Conservation (phyloP, 768 basidiomycete genomes). For the Mycena indigotica region DNA sequence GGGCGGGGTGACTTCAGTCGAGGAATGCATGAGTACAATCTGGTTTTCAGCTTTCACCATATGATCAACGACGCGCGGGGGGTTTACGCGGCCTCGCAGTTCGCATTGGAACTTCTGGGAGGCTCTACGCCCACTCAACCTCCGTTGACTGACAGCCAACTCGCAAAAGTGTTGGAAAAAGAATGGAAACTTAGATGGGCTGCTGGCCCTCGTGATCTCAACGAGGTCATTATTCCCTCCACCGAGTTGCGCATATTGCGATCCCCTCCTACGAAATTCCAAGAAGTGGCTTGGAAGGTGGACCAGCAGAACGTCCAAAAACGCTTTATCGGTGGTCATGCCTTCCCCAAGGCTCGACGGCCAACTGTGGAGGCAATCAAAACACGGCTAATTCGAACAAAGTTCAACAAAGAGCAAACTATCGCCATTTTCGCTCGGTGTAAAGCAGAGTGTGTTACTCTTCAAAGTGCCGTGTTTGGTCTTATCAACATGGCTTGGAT, state of each 20-base stretch:
- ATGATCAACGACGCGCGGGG: constrained; percentile 64
- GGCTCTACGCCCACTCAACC: constrained; percentile 5
- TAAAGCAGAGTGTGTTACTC: constrained; percentile 20
- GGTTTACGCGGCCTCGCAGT: constrained; percentile 53
- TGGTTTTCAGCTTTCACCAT: constrained; percentile 55
- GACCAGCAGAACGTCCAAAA: constrained; percentile 12
- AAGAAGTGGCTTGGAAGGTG: constrained; percentile 17
- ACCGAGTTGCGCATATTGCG: neutral
- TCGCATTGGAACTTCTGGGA: constrained; percentile 52
- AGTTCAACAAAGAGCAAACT: constrained; percentile 14
- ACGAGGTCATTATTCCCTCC: neutral
- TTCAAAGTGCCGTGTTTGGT: constrained; percentile 18
- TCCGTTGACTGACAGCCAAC: constrained; percentile 9
- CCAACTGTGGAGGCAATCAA: neutral
- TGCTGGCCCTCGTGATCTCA: neutral
- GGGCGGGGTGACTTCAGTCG: constrained; percentile 9
- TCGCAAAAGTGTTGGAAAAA: constrained; percentile 1
- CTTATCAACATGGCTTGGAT: constrained; percentile 25
- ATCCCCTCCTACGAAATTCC: constrained; percentile 8
- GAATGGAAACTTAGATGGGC: constrained; percentile 14
- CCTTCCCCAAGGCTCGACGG: constrained; percentile 6
- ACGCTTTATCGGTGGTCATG: constrained; percentile 14
- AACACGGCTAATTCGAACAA: neutral
- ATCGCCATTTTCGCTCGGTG: constrained; percentile 14
- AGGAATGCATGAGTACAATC: constrained; percentile 39